phyloP scores from a whole-genome alignment of 306 rosid genomes.

The Cyclanthera cordifolia region DNA sequence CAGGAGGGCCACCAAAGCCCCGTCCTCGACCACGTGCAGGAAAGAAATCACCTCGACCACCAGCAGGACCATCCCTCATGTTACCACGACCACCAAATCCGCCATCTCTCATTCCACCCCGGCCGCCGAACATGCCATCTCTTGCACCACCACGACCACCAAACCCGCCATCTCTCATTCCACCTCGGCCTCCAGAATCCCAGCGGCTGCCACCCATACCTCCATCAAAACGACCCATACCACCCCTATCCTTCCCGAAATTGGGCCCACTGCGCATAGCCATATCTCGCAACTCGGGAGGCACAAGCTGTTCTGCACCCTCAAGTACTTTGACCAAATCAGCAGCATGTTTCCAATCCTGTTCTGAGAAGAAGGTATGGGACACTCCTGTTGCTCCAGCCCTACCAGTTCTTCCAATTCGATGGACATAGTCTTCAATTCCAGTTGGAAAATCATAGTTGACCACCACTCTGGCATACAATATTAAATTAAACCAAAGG shows the following conservation, averaged over 20 bases:
- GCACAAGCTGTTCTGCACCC: slow-evolving; percentile 94
- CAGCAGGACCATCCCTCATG: slow-evolving; percentile 20
- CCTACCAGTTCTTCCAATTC: slow-evolving; percentile 95
- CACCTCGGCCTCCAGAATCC: slow-evolving; percentile 52
- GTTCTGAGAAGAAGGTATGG: slow-evolving; percentile 89
- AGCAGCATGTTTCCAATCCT: slow-evolving; percentile 89
- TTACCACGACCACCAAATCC: slow-evolving; percentile 26
- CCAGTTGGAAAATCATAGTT: slow-evolving; percentile 98
- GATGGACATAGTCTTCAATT: slow-evolving; percentile 90
- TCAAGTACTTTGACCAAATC: slow-evolving; percentile 89
- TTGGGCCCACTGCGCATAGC: slow-evolving; percentile 70
- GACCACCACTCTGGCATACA: slow-evolving; percentile 58
- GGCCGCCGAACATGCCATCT: slow-evolving; percentile 35
- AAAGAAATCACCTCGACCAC: slow-evolving; percentile 58
- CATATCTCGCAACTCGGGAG: slow-evolving; percentile 71
- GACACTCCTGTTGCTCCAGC: slow-evolving; percentile 95
- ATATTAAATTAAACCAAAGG: not conserved
- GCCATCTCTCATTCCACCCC: slow-evolving; percentile 52
- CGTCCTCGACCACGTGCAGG: slow-evolving; percentile 73
- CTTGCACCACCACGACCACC: slow-evolving; percentile 48
- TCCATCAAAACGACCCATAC: slow-evolving; percentile 46
- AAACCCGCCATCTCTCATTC: slow-evolving; percentile 54
- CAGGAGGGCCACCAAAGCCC: slow-evolving; percentile 59
- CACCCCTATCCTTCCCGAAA: slow-evolving; percentile 67
- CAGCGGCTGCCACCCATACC: slow-evolving; percentile 27